phyloP scores from a whole-genome alignment of 1,284 basidiomycete species.

The Trametes polyzona region DNA sequence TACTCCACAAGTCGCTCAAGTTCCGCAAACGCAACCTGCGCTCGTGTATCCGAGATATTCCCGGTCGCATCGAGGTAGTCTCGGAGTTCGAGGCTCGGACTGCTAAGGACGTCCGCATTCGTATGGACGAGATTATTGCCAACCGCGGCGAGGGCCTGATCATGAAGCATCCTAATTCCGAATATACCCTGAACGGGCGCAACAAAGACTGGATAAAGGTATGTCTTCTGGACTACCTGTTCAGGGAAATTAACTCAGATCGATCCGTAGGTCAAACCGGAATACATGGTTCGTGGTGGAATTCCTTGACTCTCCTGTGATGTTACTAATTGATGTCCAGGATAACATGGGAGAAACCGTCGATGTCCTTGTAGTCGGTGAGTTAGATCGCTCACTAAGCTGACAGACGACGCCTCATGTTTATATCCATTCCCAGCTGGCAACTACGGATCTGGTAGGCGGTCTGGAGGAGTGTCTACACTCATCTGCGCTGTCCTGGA shows the following conservation, averaged over 20 bases:
- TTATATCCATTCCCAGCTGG: constrained; percentile 49
- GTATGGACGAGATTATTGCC: constrained; percentile 83
- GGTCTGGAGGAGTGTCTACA: constrained; percentile 80
- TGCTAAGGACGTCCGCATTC: constrained; percentile 76
- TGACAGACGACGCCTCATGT: no score
- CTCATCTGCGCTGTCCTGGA: constrained; percentile 79
- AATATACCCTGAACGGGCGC: constrained; percentile 84
- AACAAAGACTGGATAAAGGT: constrained; percentile 93
- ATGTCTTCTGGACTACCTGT: constrained; percentile 32
- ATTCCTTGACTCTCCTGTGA: background rate
- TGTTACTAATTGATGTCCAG: constrained; percentile 41
- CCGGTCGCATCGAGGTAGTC: constrained; percentile 81
- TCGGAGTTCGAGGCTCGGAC: constrained; percentile 73
- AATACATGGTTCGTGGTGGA: constrained; percentile 75
- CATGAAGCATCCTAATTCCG: constrained; percentile 80
- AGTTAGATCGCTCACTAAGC: constrained; percentile 28
- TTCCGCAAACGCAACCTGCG: constrained; percentile 75
- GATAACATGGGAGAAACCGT: constrained; percentile 90
- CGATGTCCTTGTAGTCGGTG: constrained; percentile 86
- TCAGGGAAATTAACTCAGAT: background rate
- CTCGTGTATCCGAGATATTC: constrained; percentile 62
- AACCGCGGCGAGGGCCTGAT: constrained; percentile 89
- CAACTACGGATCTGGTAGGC: constrained; percentile 73
- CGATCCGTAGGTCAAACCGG: constrained; percentile 75
- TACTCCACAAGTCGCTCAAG: constrained; percentile 63